These are phyloP conservation scores for Teunomyces cretensis DNA, from an alignment of 805 yeast genomes.

Conservation along the genomic window DNA sequence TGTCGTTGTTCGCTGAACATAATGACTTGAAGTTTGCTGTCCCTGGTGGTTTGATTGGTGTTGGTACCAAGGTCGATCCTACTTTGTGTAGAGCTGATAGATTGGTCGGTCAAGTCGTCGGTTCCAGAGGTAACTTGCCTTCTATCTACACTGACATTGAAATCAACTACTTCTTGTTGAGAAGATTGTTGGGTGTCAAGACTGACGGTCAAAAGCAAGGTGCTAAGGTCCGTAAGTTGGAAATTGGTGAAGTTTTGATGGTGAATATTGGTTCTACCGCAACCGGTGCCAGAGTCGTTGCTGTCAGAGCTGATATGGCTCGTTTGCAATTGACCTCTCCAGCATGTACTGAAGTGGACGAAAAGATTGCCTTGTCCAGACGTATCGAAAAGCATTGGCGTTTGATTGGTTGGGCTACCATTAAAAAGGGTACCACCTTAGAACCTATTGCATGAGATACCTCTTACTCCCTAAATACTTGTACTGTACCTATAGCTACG, in stretches of 20 bases:
- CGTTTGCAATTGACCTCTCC: constrained; percentile 95
- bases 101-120: constrained; percentile 98
- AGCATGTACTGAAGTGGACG: constrained; percentile 97
- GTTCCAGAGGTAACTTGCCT: constrained; percentile 94
- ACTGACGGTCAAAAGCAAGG: constrained; percentile 93
- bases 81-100: constrained; percentile 99
- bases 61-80: constrained; percentile 98
- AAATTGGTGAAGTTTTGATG: constrained; percentile 94
- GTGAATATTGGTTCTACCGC: constrained; percentile 99
- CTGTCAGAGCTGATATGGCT: constrained; percentile 99
- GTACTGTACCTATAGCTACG: constrained; percentile 5
- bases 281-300: constrained; percentile 97
- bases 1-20: constrained; percentile 94
- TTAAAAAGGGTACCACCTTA: constrained; percentile 87
- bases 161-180: constrained; percentile 91
- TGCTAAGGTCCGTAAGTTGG: constrained; percentile 93
- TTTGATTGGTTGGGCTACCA: constrained; percentile 99
- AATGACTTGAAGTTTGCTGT: constrained; percentile 98
- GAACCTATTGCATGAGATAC: constrained; percentile 61
- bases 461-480: constrained; percentile 2
- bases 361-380: constrained; percentile 97
- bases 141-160: constrained; percentile 96
- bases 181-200: constrained; percentile 97
- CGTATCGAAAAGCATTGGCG: constrained; percentile 99
- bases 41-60: constrained; percentile 99